phyloP scores from a whole-genome alignment of 2,329 filamentous ascomycete species.

The Lecanicillium sp. region DNA sequence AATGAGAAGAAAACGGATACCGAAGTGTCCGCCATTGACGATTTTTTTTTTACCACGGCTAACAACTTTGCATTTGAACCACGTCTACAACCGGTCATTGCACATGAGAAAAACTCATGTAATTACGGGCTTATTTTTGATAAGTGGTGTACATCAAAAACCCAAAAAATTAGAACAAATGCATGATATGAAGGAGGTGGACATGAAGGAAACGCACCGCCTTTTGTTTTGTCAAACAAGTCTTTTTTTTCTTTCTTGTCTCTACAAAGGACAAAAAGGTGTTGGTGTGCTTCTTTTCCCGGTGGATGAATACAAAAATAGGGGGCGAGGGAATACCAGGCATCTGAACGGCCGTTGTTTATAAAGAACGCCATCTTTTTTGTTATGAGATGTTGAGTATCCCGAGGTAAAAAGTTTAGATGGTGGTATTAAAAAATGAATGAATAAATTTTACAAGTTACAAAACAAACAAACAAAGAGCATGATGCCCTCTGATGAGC shows the following conservation, averaged over 20 bases:
- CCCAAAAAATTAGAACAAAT: neutral
- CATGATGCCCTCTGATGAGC: too few species aligned
- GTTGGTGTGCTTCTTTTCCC: conserved; percentile 9
- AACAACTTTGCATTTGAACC: neutral
- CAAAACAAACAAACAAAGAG: neutral
- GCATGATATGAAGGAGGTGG: conserved; percentile 3
- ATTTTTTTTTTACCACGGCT: neutral
- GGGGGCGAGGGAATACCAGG: conserved; percentile 7
- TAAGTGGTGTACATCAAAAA: conserved; percentile 6
- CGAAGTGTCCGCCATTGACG: neutral
- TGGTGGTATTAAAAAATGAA: neutral
- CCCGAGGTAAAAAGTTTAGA: neutral
- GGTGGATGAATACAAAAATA: neutral
- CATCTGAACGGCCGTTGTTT: conserved; percentile 7
- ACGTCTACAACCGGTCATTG: too few species aligned
- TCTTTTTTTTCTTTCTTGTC: conserved; percentile 5
- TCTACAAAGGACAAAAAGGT: neutral
- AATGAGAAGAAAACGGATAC: conserved; percentile 1
- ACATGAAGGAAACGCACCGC: neutral
- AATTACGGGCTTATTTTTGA: neutral
- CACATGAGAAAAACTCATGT: too few species aligned
- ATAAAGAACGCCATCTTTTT: conserved; percentile 1
- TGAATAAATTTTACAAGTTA: too few species aligned
- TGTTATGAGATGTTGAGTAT: conserved; percentile 1
- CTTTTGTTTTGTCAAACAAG: conserved; percentile 6